Conservation (phyloP, 1,284 basidiomycete genomes). For the Boletus smithii region DNA sequence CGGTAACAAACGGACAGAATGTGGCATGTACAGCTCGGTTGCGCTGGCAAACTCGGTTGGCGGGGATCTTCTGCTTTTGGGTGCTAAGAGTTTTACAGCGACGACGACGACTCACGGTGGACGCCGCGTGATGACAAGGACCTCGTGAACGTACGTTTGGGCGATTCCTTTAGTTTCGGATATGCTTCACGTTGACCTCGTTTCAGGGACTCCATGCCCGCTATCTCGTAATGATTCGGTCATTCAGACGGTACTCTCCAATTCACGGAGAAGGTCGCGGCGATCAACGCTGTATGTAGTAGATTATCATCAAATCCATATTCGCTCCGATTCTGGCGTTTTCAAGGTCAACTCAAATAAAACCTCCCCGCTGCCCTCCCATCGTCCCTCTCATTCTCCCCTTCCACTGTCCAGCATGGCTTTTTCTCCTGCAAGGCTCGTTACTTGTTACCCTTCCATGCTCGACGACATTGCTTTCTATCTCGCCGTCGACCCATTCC, state of each 20-base stretch:
- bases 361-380: slow-evolving; percentile 14
- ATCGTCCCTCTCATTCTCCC: slow-evolving; percentile 2
- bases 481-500: slow-evolving; percentile 34
- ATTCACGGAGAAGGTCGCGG: slow-evolving; percentile 44
- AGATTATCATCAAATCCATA: slow-evolving; percentile 39
- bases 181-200: slow-evolving; percentile 22
- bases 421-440: slow-evolving; percentile 26
- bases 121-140: neutral
- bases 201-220: slow-evolving; percentile 33
- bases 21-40: neutral
- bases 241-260: slow-evolving; percentile 33
- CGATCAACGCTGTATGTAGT: slow-evolving; percentile 43
- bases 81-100: neutral
- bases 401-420: neutral
- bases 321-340: slow-evolving; percentile 36
- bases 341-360: slow-evolving; percentile 31
- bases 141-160: slow-evolving; percentile 15
- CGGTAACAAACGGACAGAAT: neutral
- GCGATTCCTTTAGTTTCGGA: slow-evolving; percentile 6
- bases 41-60: slow-evolving; percentile 1
- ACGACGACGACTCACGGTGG: neutral
- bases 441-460: slow-evolving; percentile 24
- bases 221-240: slow-evolving; percentile 37
- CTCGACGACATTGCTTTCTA: slow-evolving; percentile 42
- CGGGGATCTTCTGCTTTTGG: slow-evolving; percentile 13